Conservation (phyloP, 1,139 yeast species). For the Hansenula lynferdii region DNA sequence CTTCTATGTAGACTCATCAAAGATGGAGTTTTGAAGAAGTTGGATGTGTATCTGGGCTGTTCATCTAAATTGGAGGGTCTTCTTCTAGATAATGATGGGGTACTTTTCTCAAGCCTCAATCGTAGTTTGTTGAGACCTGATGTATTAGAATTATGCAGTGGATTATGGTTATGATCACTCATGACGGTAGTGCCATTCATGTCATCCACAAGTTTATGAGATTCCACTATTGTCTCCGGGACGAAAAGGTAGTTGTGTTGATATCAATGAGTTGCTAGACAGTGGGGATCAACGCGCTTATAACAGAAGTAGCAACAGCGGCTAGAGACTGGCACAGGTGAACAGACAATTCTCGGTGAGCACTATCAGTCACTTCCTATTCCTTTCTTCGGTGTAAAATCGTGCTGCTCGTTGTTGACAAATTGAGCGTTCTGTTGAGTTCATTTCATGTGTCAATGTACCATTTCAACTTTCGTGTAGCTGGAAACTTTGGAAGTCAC, state of each 20-base stretch:
- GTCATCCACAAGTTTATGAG: too few species aligned
- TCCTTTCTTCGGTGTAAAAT: too few species aligned
- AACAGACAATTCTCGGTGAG: too few species aligned
- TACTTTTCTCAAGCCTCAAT: not conserved
- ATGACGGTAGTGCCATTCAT: not conserved
- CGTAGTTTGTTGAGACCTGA: not conserved
- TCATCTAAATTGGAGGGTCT: not conserved
- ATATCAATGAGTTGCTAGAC: too few species aligned
- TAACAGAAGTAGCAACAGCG: too few species aligned
- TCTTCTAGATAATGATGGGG: not conserved
- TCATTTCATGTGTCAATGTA: constrained; percentile 1
- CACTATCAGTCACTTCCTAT: too few species aligned
- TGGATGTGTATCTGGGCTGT: not conserved
- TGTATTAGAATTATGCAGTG: not conserved
- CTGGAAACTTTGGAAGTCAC: constrained; percentile 1
- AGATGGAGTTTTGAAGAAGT: not conserved
- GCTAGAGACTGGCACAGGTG: too few species aligned
- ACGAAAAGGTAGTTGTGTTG: too few species aligned
- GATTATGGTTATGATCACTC: not conserved
- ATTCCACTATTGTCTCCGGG: too few species aligned
- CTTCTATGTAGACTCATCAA: not conserved
- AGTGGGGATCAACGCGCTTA: too few species aligned
- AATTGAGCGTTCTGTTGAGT: too few species aligned
- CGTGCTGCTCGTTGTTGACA: too few species aligned
- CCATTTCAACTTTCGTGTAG: not conserved